phyloP scores from a whole-genome alignment of 164 flowering plant genomes.

The Cinnamomum chago region DNA sequence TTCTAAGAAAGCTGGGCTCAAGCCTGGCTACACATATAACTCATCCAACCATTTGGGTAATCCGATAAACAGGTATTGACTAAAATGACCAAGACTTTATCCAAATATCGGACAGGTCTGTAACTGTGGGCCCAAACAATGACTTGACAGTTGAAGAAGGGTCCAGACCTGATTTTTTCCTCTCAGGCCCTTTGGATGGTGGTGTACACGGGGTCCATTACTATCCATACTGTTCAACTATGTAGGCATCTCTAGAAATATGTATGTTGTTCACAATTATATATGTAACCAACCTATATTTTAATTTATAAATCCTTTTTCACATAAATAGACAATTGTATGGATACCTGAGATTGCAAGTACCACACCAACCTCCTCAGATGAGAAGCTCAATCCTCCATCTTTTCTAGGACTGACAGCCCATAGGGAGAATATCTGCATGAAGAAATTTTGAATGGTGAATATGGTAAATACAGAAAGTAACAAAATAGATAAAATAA shows the following conservation, averaged over 20 bases:
- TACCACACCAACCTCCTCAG: slow-evolving; percentile 61
- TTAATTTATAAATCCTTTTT: too few relatives aligned
- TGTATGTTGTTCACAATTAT: neutral
- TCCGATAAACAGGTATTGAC: too few relatives aligned
- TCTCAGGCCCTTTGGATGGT: too few relatives aligned
- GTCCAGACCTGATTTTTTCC: too few relatives aligned
- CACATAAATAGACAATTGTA: neutral
- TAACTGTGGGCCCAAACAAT: too few relatives aligned
- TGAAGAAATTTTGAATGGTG: neutral
- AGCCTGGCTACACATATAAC: too few relatives aligned
- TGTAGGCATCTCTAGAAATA: neutral
- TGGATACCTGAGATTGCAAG: slow-evolving; percentile 55
- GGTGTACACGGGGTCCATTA: too few relatives aligned
- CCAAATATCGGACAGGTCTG: too few relatives aligned
- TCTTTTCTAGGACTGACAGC: slow-evolving; percentile 57
- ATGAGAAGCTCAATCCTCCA: slow-evolving; percentile 67
- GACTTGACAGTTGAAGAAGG: too few relatives aligned
- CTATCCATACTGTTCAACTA: neutral
- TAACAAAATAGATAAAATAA: neutral
- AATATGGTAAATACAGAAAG: neutral
- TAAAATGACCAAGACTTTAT: too few relatives aligned
- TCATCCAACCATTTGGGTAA: too few relatives aligned
- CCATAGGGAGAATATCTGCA: slow-evolving; percentile 78
- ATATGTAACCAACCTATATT: neutral
- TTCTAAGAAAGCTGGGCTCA: too few relatives aligned